Evolutionary conservation across 1,284 basidiomycete species (phyloP).

Genomic region (Thelephora terrestris): DNA sequence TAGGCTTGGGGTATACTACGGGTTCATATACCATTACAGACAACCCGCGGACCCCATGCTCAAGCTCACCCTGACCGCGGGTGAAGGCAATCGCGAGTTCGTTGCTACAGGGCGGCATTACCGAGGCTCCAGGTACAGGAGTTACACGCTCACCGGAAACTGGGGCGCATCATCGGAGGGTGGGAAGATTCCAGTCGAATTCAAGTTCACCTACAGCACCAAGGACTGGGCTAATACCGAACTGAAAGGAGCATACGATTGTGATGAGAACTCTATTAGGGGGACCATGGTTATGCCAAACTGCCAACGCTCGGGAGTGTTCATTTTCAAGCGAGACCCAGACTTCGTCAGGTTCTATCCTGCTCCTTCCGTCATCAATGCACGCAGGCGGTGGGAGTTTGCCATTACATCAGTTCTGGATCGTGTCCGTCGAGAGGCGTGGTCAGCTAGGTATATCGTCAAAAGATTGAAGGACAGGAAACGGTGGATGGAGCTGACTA

Average conservation of each 20-base stretch:
- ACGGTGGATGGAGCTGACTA: constrained; percentile 9
- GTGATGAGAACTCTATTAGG: constrained; percentile 2
- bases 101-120: no score
- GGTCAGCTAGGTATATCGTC: not conserved
- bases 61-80: constrained; percentile 1
- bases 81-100: no score
- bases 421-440: not conserved
- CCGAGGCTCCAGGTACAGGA: no score
- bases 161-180: no score
- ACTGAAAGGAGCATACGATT: constrained; percentile 7
- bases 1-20: constrained; percentile 10
- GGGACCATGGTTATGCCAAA: not conserved
- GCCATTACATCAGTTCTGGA: constrained; percentile 12
- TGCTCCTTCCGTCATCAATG: constrained; percentile 9
- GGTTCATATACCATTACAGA: constrained; percentile 2
- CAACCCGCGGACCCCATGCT: constrained; percentile 2
- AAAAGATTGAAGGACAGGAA: not conserved
- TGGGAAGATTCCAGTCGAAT: no score
- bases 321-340: not conserved
- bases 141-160: no score
- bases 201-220: not conserved
- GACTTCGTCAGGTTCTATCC: not conserved
- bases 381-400: constrained; percentile 15
- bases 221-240: constrained; percentile 7
- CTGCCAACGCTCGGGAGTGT: not conserved